Base-by-base conservation (phyloP, 2,329 filamentous ascomycete genomes). In the Sclerotiophoma versabilis region DNA sequence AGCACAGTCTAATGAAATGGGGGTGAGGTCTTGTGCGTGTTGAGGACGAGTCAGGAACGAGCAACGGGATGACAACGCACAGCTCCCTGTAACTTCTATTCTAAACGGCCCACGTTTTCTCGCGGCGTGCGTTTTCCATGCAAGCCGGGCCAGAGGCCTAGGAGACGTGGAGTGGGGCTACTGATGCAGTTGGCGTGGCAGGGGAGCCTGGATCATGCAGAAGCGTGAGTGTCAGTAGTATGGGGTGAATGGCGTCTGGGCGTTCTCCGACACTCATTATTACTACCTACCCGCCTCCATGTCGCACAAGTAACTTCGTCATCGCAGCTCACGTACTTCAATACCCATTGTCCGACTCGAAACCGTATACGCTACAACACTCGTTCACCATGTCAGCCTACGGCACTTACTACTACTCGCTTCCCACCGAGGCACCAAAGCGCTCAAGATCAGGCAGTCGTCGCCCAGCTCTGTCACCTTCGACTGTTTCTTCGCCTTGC, bases 401-500 rank as follows among this genome's bases (percentile, higher is more conserved):
- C 59, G 58, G 54, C 51, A 64, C 66, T 58, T 74, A 73, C 64
- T 75, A 75, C 68, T 74, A 72, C 60, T 72, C 73, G 49, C 69
- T 75, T 26, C 71, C 73, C 39, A 70, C 71, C 23, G 72, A 71
- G 50, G 65, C 72, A 53, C 71, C 73, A 29, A 61, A 68, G 43
- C 68, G 64, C 53, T 66, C 65, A 42, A 66, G 69, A 64, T 67
- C 72, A 63, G 69, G 63, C 65, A 74, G 67, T 62, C 73, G 76
- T 53, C 75, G 77, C 38, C 75, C 76, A 51, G 76, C 77, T 67
- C 71, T 79, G 51, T 79, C 76, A 44, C 76, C 77, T 56, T 77
- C 77, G 23, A 78, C 76, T 39, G 76, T 78, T 29, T 79, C 77
- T 30, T 77, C 77, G 43, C 76, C 77, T 49, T 79, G 75, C 48